Evolutionary conservation across 2,329 filamentous ascomycete species (phyloP), one percentile per base, ranked within the genome.

Genomic region (Penicillium hordei): DNA sequence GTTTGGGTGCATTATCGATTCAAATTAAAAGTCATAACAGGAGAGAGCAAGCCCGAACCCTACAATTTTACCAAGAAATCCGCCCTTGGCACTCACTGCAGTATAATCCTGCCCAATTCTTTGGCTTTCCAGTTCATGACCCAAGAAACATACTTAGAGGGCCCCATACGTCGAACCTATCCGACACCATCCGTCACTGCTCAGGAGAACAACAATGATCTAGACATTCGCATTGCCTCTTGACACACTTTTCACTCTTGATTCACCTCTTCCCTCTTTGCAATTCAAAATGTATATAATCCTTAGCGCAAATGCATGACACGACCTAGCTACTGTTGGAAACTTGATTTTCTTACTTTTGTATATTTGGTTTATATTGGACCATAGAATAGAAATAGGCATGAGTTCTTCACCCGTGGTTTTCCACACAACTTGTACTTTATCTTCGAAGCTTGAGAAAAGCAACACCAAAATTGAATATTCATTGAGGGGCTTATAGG

Each of bases 251-350:
- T 50, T 36, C 31, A 15, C 31, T 15, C 31, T 33, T 33, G 31
- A 6, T 33, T 33, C 31, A 13, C 31, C 31, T 33, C 31, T 15
- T 15, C n/a, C 33, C 48, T 21, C n/a, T 49, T 42, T 55, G 43
- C 29, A 49, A 34, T 46, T 36, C 15, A 36, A 34, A 58, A 50
- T 61, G 60, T 67, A 67, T 58, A 66, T 66, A 67, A 67, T 55
- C 36, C 39, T 60, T 61, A 63, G 53, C 59, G 52, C 49, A 48
- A 62, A 63, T 57, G 60, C 58, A 64, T 58, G 52, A 43, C 46
- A 65, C 44, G 61, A 66, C 31, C 40, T 51, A 23, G 34, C 31
- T 40, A 38, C 39, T 31, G 17, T 52, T 43, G n/a, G 29, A 55
- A 36, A 19, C 7, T 38, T 39, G 36, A 27, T 33, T 34, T 55